Evolutionary conservation across 2,329 filamentous ascomycete species (phyloP).

Genomic region (Fusarium bactridioides): DNA sequence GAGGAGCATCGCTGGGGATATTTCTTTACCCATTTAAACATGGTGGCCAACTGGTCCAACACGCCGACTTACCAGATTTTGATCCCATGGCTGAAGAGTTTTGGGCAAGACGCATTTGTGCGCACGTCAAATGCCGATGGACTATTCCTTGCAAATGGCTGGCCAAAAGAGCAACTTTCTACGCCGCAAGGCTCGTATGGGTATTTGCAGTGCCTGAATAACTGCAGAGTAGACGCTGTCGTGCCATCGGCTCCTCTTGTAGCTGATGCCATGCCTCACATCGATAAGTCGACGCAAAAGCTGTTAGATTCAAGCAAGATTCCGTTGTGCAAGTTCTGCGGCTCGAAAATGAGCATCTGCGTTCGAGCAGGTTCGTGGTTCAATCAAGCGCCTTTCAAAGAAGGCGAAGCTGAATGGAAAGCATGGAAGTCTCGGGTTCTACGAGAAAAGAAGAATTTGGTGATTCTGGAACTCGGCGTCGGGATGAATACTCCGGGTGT

Average conservation of each 20-base stretch:
- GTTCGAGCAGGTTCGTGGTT: slow-evolving; percentile 33
- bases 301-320: slow-evolving; percentile 22
- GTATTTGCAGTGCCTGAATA: slow-evolving; percentile 27
- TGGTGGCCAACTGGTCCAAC: slow-evolving; percentile 30
- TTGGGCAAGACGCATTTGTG: slow-evolving; percentile 25
- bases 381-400: slow-evolving; percentile 21
- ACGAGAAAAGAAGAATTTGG: slow-evolving; percentile 21
- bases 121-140: slow-evolving; percentile 18
- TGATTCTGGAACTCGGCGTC: slow-evolving; percentile 34
- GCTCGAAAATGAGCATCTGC: slow-evolving; percentile 34
- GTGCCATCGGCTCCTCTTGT: slow-evolving; percentile 21
- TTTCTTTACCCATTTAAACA: slow-evolving; percentile 37
- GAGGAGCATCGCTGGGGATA: slow-evolving; percentile 38
- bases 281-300: slow-evolving; percentile 25
- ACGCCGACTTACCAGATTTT: slow-evolving; percentile 23
- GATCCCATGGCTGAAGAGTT: slow-evolving; percentile 1
- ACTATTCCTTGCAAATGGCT: background rate
- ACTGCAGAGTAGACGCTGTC: slow-evolving; percentile 24
- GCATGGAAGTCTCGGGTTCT: slow-evolving; percentile 2
- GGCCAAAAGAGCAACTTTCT: background rate
- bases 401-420: slow-evolving; percentile 22
- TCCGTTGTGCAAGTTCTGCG: slow-evolving; percentile 26
- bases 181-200: background rate
- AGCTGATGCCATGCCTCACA: background rate
- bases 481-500: slow-evolving; percentile 38